Evolutionary conservation across 257 asterid genomes (phyloP).

Genomic region (Parsonsia alboflavescens): DNA sequence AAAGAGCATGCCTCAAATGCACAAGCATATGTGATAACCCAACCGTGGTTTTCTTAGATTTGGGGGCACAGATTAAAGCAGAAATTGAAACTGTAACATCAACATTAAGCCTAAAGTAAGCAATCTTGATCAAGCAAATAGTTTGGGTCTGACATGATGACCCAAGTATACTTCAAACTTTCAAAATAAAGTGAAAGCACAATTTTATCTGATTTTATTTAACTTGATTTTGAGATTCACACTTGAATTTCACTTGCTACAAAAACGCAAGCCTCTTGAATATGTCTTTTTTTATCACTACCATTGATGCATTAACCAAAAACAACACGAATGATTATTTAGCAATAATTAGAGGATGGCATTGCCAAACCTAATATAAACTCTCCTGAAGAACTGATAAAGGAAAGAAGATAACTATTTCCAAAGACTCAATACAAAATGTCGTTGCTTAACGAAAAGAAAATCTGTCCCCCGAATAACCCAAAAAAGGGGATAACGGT

Average conservation of each 20-base stretch:
- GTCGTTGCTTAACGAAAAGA: not conserved
- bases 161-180: not conserved
- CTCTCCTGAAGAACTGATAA: not conserved
- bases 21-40: not conserved
- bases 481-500: not conserved
- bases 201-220: not conserved
- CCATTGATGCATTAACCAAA: not conserved
- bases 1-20: not conserved
- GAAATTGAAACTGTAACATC: not conserved
- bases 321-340: not conserved
- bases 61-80: not conserved
- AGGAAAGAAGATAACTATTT: not conserved
- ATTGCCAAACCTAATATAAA: not conserved
- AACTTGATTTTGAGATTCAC: not conserved
- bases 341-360: not conserved
- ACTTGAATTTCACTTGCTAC: not conserved
- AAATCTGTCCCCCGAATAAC: not conserved
- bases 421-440: conserved; percentile 1
- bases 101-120: not conserved
- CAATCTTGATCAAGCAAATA: not conserved
- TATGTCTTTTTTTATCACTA: not conserved
- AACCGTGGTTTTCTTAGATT: not conserved
- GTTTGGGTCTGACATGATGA: not conserved
- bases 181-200: not conserved
- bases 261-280: not conserved